Conservation (phyloP, 441 rosid species). For the Kokia cookei region DNA sequence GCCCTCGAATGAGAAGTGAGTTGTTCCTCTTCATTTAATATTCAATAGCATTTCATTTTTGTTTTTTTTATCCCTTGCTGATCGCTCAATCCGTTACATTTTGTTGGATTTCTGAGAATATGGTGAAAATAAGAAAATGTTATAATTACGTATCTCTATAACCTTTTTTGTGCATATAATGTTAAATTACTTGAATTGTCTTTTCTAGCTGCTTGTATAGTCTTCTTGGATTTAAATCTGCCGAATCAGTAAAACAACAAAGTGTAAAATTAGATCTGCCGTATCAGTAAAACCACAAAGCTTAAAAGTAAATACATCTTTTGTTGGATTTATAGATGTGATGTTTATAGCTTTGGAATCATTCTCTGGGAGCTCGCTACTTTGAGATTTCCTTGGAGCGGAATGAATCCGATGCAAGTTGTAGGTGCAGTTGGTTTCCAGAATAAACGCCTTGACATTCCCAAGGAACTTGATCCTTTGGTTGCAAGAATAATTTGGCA, state of each 20-base stretch:
- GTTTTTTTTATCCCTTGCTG: neutral
- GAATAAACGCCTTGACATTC: conserved; percentile 88
- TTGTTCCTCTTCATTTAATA: conserved; percentile 9
- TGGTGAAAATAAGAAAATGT: neutral
- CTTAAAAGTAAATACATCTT: neutral
- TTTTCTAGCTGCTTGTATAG: neutral
- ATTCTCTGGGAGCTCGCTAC: conserved; percentile 99
- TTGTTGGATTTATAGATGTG: conserved; percentile 57
- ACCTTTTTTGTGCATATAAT: neutral
- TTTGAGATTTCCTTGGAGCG: conserved; percentile 87
- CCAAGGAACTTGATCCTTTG: conserved; percentile 87
- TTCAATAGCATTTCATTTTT: neutral
- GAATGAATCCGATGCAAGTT: conserved; percentile 99
- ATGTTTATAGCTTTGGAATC: conserved; percentile 94
- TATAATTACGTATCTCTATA: neutral
- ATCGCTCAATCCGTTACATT: neutral
- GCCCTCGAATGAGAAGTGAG: conserved; percentile 96
- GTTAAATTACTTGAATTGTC: neutral
- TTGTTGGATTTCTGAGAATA: neutral
- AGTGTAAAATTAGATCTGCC: neutral
- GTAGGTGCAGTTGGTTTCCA: conserved; percentile 99
- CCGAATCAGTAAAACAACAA: neutral
- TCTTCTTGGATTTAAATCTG: neutral
- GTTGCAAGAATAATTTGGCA: conserved; percentile 82
- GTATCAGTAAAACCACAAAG: neutral